Conservation (phyloP, 2,329 filamentous ascomycete species). For the Ophiostoma triangulosporum region DNA sequence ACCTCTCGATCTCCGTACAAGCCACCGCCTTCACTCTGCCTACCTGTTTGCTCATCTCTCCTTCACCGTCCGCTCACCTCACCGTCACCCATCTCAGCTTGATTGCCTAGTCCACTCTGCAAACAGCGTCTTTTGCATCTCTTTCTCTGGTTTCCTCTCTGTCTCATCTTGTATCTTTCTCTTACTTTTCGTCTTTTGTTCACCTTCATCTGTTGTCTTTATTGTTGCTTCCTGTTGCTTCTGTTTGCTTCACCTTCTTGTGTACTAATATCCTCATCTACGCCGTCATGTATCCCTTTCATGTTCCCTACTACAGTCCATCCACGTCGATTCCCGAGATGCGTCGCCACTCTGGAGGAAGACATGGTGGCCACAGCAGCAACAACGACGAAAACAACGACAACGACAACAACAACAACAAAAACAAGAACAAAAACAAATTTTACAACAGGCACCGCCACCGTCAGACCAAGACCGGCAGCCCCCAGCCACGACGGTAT, state of each 20-base stretch:
- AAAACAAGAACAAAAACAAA: too few relatives aligned
- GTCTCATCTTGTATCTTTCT: background rate
- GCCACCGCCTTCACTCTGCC: too few relatives aligned
- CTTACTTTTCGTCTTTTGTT: background rate
- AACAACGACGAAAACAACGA: too few relatives aligned
- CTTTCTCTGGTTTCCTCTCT: background rate
- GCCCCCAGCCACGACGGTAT: too few relatives aligned
- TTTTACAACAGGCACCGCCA: too few relatives aligned
- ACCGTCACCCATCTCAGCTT: background rate
- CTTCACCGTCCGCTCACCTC: background rate
- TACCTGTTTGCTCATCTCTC: background rate
- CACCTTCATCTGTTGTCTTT: too few relatives aligned
- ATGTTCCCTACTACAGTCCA: background rate
- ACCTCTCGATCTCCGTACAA: too few relatives aligned
- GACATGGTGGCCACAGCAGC: background rate
- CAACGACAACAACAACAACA: too few relatives aligned
- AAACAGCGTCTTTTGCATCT: background rate
- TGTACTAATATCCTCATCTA: too few relatives aligned
- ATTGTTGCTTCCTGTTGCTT: background rate
- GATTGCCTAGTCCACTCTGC: background rate
- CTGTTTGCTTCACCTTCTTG: too few relatives aligned
- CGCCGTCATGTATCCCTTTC: background rate
- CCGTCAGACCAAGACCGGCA: too few relatives aligned
- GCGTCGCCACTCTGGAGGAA: background rate
- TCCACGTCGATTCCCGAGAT: background rate